Evolutionary conservation across 2,329 filamentous ascomycete species (phyloP).

Genomic region (Stagonosporopsis cucurbitacearum): DNA sequence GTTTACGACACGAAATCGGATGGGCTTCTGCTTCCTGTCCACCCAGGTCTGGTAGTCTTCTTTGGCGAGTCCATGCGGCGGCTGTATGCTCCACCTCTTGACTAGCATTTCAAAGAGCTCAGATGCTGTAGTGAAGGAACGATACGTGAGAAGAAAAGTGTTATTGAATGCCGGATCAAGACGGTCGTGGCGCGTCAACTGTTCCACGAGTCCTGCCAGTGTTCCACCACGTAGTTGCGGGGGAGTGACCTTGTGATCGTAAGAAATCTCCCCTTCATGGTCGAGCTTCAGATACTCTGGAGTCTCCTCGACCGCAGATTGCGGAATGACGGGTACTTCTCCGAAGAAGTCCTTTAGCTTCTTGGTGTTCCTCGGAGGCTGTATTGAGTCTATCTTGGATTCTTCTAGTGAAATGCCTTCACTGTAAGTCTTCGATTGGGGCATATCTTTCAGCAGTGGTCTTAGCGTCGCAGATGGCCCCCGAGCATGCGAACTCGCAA

Average conservation of each 20-base stretch:
- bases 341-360: constrained; percentile 61
- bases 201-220: constrained; percentile 86
- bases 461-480: constrained; percentile 46
- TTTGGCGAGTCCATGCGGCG: constrained; percentile 78
- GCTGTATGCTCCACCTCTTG: constrained; percentile 89
- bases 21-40: constrained; percentile 93
- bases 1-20: constrained; percentile 94
- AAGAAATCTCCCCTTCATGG: constrained; percentile 86
- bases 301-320: constrained; percentile 70
- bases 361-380: constrained; percentile 52
- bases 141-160: constrained; percentile 95
- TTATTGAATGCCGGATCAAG: constrained; percentile 96
- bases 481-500: constrained; percentile 37
- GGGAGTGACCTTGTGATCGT: constrained; percentile 79
- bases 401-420: constrained; percentile 58
- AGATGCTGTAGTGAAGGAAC: constrained; percentile 88
- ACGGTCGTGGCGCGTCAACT: constrained; percentile 94
- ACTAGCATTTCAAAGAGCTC: constrained; percentile 94
- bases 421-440: constrained; percentile 70
- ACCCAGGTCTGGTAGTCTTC: constrained; percentile 86
- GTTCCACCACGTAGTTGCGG: constrained; percentile 88
- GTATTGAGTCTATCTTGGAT: constrained; percentile 44
- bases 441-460: constrained; percentile 58
- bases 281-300: constrained; percentile 87
- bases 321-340: constrained; percentile 57